Evolutionary conservation across 345 rosid species (phyloP).

Genomic region (Eucalyptus albens): DNA sequence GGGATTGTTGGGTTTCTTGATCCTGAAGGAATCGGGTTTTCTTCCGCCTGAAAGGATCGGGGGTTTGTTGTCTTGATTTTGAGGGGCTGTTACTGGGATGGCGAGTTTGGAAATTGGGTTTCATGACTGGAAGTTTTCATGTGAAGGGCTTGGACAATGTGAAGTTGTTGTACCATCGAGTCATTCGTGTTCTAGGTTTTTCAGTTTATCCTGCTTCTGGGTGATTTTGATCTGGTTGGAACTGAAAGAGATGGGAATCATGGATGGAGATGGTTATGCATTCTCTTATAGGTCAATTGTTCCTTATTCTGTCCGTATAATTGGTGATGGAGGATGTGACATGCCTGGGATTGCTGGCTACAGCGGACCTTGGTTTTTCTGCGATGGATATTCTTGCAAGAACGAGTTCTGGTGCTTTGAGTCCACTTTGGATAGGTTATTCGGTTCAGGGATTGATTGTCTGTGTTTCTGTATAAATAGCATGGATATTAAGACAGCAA

Average conservation of each 20-base stretch:
- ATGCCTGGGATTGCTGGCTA: not conserved
- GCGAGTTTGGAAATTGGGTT: not conserved
- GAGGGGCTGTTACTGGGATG: not conserved
- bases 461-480: not conserved
- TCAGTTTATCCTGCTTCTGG: not conserved
- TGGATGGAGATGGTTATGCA: not conserved
- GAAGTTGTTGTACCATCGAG: too few relatives aligned
- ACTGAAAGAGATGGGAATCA: not conserved
- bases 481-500: not conserved
- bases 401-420: not conserved
- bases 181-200: too few relatives aligned
- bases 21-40: not conserved
- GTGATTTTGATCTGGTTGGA: not conserved
- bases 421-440: not conserved
- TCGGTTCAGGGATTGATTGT: not conserved
- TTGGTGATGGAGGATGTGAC: not conserved
- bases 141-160: not conserved
- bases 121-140: too few relatives aligned
- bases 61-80: not conserved
- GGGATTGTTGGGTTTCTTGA: not conserved
- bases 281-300: too few relatives aligned
- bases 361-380: not conserved
- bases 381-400: not conserved
- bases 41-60: not conserved
- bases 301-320: too few relatives aligned